Base-by-base conservation (phyloP, 257 asterid species). In the Sherardia arvensis region DNA sequence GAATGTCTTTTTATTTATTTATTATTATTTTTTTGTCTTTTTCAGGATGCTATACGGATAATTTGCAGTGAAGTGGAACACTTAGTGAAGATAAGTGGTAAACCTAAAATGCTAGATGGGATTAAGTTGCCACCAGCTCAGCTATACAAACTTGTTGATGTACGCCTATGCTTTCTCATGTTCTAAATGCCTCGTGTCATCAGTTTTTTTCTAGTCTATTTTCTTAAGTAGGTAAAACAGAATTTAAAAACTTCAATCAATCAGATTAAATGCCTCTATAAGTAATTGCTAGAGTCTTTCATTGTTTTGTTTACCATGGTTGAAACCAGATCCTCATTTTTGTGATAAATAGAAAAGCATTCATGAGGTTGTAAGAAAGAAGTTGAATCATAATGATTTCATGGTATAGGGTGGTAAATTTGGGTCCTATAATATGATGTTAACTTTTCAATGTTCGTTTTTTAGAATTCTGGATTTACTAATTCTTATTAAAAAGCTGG, bases 111-210 rank as follows among this genome's bases (percentile, higher is more conserved):
- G 97, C 78, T 87, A 54, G 99, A 92, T 30, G 97, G 96, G 62
- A 84, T 92, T 76, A 82, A 77, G 75, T 78, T 92, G 70, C 99
- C 99, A 69, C 99, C 99, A 69, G 83, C 87, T 15, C 94, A 89
- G 84, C 83, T 92, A 66, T 92, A 89, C 71, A 85, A 79, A 64
- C 91, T 82, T 72, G 96, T 92, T 21, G 97, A 92, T 73, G 98
- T 91, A 88, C 67, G 96, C 71, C 58, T 17, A 33, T 47, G 23
- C 56, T 53, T 51, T 55, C 38, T 78, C 77, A 60, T 38, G 21
- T 64, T 18, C 26, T 40, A 27, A 47, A 55, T 45, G 56, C 34
- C 53, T 40, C 12, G 21, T 26, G 28, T 34, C 56, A 28, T 28
- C 1, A 5, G n/a, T 25, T 28, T 17, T 2, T 58, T 28, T 28